These are phyloP conservation scores for Pyrus communis DNA, from an alignment of 306 rosid genomes.

Conservation along the genomic window DNA sequence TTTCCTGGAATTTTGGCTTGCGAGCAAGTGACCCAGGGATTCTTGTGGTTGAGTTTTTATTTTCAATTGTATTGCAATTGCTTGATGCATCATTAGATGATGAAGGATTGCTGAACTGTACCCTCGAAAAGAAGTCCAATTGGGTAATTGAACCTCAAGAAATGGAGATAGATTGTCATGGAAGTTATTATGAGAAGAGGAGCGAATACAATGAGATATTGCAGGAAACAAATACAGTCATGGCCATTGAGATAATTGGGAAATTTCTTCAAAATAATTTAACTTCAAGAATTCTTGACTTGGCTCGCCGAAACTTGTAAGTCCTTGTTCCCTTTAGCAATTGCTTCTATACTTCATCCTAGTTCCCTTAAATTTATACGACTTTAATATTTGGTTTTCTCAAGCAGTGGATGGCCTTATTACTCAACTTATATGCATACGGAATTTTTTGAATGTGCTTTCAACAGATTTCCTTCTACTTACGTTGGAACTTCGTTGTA, in stretches of 20 bases:
- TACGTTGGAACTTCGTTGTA: neutral
- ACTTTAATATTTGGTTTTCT: neutral
- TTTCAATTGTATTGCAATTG: conserved; percentile 78
- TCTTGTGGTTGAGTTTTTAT: conserved; percentile 74
- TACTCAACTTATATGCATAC: neutral
- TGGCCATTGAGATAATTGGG: conserved; percentile 74
- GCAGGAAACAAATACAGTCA: conserved; percentile 49
- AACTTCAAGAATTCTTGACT: conserved; percentile 59
- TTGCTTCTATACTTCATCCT: conserved; percentile 6
- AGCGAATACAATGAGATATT: conserved; percentile 48
- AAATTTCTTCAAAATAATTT: conserved; percentile 61
- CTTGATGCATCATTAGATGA: conserved; percentile 85
- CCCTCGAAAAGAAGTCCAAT: conserved; percentile 54
- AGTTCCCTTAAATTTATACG: neutral
- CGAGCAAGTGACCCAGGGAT: conserved; percentile 69
- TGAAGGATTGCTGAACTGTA: conserved; percentile 71
- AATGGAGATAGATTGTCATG: conserved; percentile 63
- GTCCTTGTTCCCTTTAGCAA: conserved; percentile 12
- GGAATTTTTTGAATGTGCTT: neutral
- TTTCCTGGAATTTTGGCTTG: conserved; percentile 59
- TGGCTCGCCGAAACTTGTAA: conserved; percentile 76
- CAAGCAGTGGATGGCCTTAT: neutral
- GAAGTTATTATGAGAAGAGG: conserved; percentile 41
- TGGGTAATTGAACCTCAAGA: conserved; percentile 62
- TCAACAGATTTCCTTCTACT: neutral